Conservation (phyloP, 331 rosid genomes). For the Arachis monticola region DNA sequence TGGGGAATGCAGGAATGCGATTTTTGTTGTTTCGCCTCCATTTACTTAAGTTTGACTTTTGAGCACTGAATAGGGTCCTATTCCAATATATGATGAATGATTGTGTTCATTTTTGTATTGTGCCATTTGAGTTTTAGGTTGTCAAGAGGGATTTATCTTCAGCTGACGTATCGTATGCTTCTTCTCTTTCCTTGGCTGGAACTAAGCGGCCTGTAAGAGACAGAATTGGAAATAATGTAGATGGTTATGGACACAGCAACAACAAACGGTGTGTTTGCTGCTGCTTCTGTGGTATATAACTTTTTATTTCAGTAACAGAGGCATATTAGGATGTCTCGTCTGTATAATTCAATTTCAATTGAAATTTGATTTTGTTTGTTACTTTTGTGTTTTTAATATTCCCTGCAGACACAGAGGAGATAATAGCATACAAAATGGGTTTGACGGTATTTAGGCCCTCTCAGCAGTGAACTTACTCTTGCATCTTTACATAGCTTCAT, state of each 20-base stretch:
- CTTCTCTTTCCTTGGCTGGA: slow-evolving; percentile 58
- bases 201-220: slow-evolving; percentile 88
- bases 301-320: slow-evolving; percentile 6
- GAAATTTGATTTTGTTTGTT: slow-evolving; percentile 21
- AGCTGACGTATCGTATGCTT: slow-evolving; percentile 50
- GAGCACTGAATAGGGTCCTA: slow-evolving; percentile 30
- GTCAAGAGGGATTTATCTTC: slow-evolving; percentile 71
- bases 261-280: slow-evolving; percentile 67
- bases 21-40: neutral
- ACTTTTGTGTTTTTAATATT: slow-evolving; percentile 37
- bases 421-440: slow-evolving; percentile 50
- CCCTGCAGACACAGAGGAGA: slow-evolving; percentile 73
- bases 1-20: neutral
- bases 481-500: slow-evolving; percentile 33
- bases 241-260: slow-evolving; percentile 45
- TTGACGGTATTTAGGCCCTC: slow-evolving; percentile 62
- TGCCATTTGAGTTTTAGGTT: slow-evolving; percentile 50
- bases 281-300: slow-evolving; percentile 14
- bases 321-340: slow-evolving; percentile 2
- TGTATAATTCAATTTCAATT: neutral
- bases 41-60: neutral
- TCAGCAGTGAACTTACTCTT: slow-evolving; percentile 37
- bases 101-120: slow-evolving; percentile 30
- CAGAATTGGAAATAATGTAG: slow-evolving; percentile 72
- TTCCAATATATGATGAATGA: slow-evolving; percentile 19